These are phyloP conservation scores for Tinospora cordifolia DNA, from an alignment of 164 flowering plant species.

Conservation along the genomic window DNA sequence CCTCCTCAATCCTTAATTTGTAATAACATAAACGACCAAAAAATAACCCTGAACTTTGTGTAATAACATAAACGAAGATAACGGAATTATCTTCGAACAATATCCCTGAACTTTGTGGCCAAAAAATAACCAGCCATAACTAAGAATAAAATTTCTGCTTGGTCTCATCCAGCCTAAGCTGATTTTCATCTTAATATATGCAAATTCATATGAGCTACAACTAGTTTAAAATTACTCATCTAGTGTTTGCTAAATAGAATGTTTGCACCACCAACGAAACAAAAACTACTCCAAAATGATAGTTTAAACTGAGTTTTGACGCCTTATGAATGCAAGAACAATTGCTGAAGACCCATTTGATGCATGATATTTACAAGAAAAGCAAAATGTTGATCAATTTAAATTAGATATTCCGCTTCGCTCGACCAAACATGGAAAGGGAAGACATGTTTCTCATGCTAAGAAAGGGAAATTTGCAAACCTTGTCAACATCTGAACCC, in stretches of 20 bases:
- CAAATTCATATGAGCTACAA: neutral
- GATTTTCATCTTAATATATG: neutral
- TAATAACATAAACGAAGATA: no score
- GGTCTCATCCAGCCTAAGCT: neutral
- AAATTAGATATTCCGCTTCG: neutral
- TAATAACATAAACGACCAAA: no score
- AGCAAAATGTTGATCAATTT: no score
- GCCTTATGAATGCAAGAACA: neutral
- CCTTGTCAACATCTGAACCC: slow-evolving; percentile 55
- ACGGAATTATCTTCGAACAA: no score
- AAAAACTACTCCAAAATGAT: neutral
- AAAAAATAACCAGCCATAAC: no score
- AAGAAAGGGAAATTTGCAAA: slow-evolving; percentile 13
- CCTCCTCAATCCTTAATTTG: no score
- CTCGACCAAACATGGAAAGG: neutral
- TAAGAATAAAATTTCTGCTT: no score
- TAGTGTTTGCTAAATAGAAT: neutral
- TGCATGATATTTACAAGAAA: no score
- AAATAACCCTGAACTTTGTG: no score
- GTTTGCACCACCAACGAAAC: neutral
- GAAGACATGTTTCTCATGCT: neutral
- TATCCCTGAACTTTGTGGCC: no score
- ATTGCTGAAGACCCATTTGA: no score
- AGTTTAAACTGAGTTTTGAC: neutral
- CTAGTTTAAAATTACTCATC: neutral